Evolutionary conservation across 805 yeast species (phyloP), one percentile per base, ranked within the genome.

Genomic region (Wickerhamiella occidentalis): DNA sequence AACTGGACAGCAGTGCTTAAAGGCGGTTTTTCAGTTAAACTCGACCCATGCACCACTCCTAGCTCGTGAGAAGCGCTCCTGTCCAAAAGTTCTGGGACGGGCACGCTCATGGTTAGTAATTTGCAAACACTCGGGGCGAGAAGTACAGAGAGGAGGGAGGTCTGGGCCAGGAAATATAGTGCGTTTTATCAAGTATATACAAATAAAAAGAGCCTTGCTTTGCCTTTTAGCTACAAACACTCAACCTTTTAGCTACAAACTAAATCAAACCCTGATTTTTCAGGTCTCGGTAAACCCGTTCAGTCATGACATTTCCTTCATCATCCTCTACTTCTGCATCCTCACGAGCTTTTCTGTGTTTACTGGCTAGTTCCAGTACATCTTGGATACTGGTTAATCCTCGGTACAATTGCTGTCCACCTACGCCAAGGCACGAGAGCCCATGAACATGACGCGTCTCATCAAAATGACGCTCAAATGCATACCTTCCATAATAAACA

Each of bases 251-350:
- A n/a, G n/a, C n/a, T n/a, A n/a, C n/a, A n/a, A n/a, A n/a, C n/a
- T n/a, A 87, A 26, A 86, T 57, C 45, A 90, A 68, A 0, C 96
- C 97, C 66, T 90, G 97, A 56, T 77, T 81, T 65, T 85, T 84
- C 61, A 90, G 70, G 56, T 92, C 96, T 17, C 79, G 72, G 64
- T 85, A 90, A 40, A 85, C 88, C 56, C 78, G 77, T 56, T 79
- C 81, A 29, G 82, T 76, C 94, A 90, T 82, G 13, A 85, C 95
- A 61, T 92, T 90, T 9, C 97, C 98, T 15, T 85, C 87, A 1
- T 77, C 82, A 61, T 92, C 97, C 62, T 90, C 97, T 30, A 88
- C 83, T 63, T 92, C 95, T 11, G 81, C 73, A 1, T 78, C 76
- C 48, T 72, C 69, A 54, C 80, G 83, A 6, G 30, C 40, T 8